Evolutionary conservation across 192 early-diverging fungal genomes (phyloP).

Genomic region (Linderina pennispora): DNA sequence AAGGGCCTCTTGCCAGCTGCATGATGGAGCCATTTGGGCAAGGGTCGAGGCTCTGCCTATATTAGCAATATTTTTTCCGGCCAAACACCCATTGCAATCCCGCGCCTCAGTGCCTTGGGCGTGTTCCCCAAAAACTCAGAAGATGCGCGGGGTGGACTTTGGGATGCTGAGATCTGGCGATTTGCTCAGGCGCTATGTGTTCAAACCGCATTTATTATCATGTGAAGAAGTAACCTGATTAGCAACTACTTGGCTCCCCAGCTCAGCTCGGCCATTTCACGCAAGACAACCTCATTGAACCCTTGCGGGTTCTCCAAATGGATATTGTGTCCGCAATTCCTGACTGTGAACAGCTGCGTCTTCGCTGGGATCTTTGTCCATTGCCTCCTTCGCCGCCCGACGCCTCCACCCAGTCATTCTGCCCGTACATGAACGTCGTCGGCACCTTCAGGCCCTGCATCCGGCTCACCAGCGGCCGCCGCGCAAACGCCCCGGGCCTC

Average conservation of each 20-base stretch:
- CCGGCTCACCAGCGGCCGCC: conserved; percentile 64
- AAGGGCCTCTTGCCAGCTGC: too few relatives aligned
- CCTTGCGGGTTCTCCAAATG: conserved; percentile 77
- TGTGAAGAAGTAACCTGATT: neutral
- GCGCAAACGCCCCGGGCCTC: conserved; percentile 76
- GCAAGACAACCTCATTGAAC: conserved; percentile 58
- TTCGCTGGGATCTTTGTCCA: too few relatives aligned
- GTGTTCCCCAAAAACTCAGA: too few relatives aligned
- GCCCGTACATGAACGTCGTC: conserved; percentile 72
- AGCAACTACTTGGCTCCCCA: neutral
- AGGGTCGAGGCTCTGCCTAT: too few relatives aligned
- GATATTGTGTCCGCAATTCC: conserved; percentile 74
- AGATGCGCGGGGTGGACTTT: too few relatives aligned
- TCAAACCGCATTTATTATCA: too few relatives aligned
- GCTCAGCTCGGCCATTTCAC: conserved; percentile 35
- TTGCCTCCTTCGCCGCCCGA: conserved; percentile 58
- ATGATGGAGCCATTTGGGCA: too few relatives aligned
- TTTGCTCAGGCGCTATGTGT: too few relatives aligned
- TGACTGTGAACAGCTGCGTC: conserved; percentile 44
- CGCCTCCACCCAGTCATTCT: conserved; percentile 88
- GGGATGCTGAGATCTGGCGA: too few relatives aligned
- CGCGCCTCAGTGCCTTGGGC: too few relatives aligned
- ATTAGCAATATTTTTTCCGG: too few relatives aligned
- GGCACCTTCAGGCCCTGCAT: conserved; percentile 62
- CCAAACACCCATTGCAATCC: too few relatives aligned